phyloP scores from a whole-genome alignment of 164 flowering plant species.

The Nelumbo lutea region DNA sequence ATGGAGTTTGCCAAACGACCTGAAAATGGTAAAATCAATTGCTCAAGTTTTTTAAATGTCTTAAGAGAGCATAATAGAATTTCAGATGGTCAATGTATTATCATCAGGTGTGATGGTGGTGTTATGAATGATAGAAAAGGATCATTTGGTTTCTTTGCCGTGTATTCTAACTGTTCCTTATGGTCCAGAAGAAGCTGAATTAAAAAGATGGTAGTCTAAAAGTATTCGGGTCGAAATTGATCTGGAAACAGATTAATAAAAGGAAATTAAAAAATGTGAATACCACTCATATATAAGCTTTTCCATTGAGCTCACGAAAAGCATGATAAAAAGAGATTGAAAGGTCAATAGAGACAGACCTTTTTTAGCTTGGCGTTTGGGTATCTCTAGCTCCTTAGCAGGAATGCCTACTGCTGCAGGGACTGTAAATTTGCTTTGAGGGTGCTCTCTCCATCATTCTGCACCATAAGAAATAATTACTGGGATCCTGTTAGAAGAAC shows the following conservation, averaged over 20 bases:
- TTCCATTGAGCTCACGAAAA: background rate
- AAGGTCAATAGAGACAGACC: conserved; percentile 21
- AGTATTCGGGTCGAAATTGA: conserved; percentile 4
- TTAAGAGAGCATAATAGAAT: no score
- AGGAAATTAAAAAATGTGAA: background rate
- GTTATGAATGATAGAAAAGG: no score
- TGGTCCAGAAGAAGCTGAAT: no score
- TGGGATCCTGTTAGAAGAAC: conserved; percentile 23
- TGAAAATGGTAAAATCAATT: no score
- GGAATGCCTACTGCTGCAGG: conserved; percentile 15
- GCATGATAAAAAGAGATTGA: background rate
- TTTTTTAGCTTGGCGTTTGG: conserved; percentile 19
- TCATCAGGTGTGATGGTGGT: no score
- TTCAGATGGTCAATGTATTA: no score
- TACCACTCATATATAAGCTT: no score
- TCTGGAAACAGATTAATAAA: conserved; percentile 19
- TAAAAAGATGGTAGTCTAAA: no score
- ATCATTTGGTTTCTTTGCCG: no score
- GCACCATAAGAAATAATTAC: conserved; percentile 29
- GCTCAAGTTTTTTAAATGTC: no score
- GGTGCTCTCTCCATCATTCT: conserved; percentile 34
- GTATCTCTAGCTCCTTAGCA: conserved; percentile 17
- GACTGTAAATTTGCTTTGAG: conserved; percentile 28
- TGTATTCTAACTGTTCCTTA: no score
- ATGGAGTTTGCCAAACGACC: no score